Conservation (phyloP, 2,329 filamentous ascomycete species). For the Fusarium scirpi region DNA sequence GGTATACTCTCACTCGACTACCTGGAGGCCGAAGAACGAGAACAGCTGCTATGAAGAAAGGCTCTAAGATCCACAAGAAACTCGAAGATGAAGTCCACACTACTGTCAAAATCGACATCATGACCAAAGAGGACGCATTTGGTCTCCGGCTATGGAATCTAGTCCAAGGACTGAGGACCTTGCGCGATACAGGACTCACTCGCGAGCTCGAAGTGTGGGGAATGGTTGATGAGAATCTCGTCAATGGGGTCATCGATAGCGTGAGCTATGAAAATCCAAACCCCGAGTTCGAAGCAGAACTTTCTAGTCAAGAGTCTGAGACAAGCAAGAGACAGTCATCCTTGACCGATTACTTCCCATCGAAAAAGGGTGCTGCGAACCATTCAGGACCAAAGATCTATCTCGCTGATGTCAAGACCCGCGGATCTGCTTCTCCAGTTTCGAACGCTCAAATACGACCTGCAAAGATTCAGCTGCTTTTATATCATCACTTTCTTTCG, state of each 20-base stretch:
- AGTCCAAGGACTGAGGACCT: slow-evolving; percentile 82
- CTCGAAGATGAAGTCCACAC: slow-evolving; percentile 89
- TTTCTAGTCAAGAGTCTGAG: slow-evolving; percentile 53
- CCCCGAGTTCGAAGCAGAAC: slow-evolving; percentile 72
- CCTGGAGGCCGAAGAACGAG: slow-evolving; percentile 77
- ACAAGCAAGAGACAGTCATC: slow-evolving; percentile 51
- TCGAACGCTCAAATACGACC: slow-evolving; percentile 77
- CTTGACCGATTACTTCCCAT: slow-evolving; percentile 57
- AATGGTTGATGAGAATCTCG: slow-evolving; percentile 80
- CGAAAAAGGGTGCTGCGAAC: slow-evolving; percentile 21
- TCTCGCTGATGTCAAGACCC: slow-evolving; percentile 90
- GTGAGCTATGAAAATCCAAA: slow-evolving; percentile 83
- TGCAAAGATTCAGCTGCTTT: slow-evolving; percentile 86
- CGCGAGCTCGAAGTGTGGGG: slow-evolving; percentile 89
- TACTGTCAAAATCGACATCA: slow-evolving; percentile 77
- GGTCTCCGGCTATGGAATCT: slow-evolving; percentile 91
- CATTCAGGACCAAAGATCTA: slow-evolving; percentile 63
- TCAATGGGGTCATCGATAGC: slow-evolving; percentile 92
- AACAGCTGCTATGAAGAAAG: slow-evolving; percentile 86
- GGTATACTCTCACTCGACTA: slow-evolving; percentile 81
- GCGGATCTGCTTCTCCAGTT: slow-evolving; percentile 73
- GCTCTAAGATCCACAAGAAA: slow-evolving; percentile 81
- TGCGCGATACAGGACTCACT: slow-evolving; percentile 77
- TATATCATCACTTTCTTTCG: slow-evolving; percentile 89
- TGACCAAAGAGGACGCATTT: slow-evolving; percentile 83